Conservation (phyloP, 495 filamentous ascomycete genomes). For the Parathielavia appendiculata region DNA sequence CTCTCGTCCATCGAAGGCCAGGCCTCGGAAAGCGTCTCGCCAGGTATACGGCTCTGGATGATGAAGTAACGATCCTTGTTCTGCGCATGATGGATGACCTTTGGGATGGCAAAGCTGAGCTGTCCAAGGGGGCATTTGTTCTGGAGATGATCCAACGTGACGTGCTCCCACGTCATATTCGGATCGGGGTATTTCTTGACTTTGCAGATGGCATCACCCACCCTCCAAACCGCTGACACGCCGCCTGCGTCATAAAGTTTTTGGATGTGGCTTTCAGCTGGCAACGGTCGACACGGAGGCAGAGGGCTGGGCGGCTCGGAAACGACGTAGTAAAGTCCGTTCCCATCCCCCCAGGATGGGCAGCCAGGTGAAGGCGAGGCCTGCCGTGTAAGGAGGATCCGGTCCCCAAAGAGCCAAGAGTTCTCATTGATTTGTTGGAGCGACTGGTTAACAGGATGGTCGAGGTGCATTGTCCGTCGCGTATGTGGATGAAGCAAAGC, state of each 20-base stretch:
- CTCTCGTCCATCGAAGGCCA: slow-evolving; percentile 14
- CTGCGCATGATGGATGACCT: slow-evolving; percentile 4
- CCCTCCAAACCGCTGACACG: slow-evolving; percentile 7
- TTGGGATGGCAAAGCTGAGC: slow-evolving; percentile 10
- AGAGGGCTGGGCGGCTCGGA: slow-evolving; percentile 12
- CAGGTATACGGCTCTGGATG: slow-evolving; percentile 13
- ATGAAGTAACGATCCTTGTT: slow-evolving; percentile 14
- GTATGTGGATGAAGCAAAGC: slow-evolving; percentile 2
- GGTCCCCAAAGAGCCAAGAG: slow-evolving; percentile 14
- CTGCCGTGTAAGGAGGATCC: slow-evolving; percentile 11
- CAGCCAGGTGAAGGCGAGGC: slow-evolving; percentile 5
- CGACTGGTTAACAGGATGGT: slow-evolving; percentile 9
- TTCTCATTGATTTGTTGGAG: slow-evolving; percentile 15
- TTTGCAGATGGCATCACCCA: slow-evolving; percentile 14
- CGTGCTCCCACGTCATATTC: slow-evolving; percentile 15
- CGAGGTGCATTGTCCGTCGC: slow-evolving; percentile 7
- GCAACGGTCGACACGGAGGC: slow-evolving; percentile 11
- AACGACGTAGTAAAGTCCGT: slow-evolving; percentile 14
- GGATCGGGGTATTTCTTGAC: slow-evolving; percentile 10
- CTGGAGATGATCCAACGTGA: slow-evolving; percentile 14
- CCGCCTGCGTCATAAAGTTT: slow-evolving; percentile 13
- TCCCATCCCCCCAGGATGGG: slow-evolving; percentile 11
- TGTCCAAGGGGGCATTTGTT: slow-evolving; percentile 15
- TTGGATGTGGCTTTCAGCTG: slow-evolving; percentile 10
- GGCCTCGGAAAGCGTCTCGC: slow-evolving; percentile 8